These are phyloP conservation scores for Heteromeles arbutifolia DNA, from an alignment of 306 rosid species.

Conservation along the genomic window DNA sequence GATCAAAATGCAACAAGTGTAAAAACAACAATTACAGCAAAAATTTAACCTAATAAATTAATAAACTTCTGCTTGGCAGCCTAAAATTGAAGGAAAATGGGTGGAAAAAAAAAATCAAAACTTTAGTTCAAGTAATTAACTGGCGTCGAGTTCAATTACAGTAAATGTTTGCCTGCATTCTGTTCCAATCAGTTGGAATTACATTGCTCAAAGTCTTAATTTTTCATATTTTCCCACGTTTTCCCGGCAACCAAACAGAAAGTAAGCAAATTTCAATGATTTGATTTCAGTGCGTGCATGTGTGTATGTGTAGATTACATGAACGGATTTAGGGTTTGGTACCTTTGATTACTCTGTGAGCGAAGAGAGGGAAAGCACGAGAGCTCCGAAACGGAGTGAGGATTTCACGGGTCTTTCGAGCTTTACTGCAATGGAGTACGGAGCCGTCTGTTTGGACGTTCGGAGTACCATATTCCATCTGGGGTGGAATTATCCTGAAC, in stretches of 20 bases:
- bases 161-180: no score
- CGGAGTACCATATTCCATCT: neutral
- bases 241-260: no score
- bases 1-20: neutral
- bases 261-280: no score
- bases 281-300: no score
- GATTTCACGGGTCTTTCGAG: neutral
- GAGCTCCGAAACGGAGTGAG: neutral
- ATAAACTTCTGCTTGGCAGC: neutral
- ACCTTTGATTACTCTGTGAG: slow-evolving; percentile 9
- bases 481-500: neutral
- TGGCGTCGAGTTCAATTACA: no score
- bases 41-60: neutral
- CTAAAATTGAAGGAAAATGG: no score
- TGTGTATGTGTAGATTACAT: no score
- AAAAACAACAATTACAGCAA: neutral
- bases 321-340: neutral
- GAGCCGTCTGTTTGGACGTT: neutral
- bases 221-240: no score
- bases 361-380: neutral
- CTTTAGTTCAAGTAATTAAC: no score
- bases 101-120: no score
- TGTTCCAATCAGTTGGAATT: no score
- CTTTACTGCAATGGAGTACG: neutral
- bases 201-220: no score